Evolutionary conservation across 148 eudicot species (phyloP), one percentile per base, ranked within the genome.

Genomic region (Diospyros kaki): DNA sequence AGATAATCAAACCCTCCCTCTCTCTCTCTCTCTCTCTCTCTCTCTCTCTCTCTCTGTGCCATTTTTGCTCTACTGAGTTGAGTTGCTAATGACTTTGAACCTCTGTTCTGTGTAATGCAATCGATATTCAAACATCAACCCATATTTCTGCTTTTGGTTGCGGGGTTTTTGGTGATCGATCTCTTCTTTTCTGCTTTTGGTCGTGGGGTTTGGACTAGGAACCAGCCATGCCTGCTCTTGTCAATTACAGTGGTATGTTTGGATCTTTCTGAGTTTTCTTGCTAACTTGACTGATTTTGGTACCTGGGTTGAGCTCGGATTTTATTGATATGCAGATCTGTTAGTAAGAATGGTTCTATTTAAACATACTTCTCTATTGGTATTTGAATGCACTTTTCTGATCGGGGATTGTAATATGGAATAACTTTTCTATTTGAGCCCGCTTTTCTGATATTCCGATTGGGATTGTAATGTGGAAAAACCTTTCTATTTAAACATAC

Each of bases 171-270:
- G 80, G 79, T 84, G 76, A 63, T 71, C 62, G 56, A 46, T 84
- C 73, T 51, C 55, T 28, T 77, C 78, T 42, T 80, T 76, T 84
- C 76, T 62, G 77, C 74, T 62, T 64, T 75, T 28, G 44, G 45
- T 81, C 45, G 13, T 68, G 71, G 68, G 72, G 52, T 65, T 87
- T 78, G 53, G 51, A 8, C 53, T 63, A 54, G 9, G 43, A 6
- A 75, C 68, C 77, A 79, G 44, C 75, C 82, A 94, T 94, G 98
- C 87, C 97, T 55, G 81, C 89, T 52, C 87, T 91, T 79, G 83
- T 94, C 77, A 87, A 94, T 81, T 91, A 89, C 80, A 81, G 85
- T 68, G 97, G 98, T 91, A 81, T 77, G 89, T 84, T 75, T 74
- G 4, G 9, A 66, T 46, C 65, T 42, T 66, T 68, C n/a, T 64